These are phyloP conservation scores for Cryphonectria radicalis DNA, from an alignment of 2,329 filamentous ascomycete genomes.

Conservation along the genomic window DNA sequence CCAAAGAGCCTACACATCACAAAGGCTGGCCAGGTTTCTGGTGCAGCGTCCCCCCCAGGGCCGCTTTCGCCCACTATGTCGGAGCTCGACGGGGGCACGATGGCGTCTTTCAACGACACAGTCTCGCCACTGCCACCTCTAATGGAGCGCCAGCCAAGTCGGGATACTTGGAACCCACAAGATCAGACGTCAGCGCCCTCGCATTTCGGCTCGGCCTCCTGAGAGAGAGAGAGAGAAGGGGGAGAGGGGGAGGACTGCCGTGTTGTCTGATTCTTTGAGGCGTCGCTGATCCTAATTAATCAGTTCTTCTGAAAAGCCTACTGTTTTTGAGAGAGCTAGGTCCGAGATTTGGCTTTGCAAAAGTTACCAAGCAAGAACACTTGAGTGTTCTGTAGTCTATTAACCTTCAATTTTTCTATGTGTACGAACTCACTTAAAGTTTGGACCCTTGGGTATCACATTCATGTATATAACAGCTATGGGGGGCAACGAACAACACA, in stretches of 20 bases:
- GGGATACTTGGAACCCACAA: background rate
- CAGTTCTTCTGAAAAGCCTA: background rate
- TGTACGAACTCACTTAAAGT: background rate
- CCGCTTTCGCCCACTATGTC: conserved; percentile 7
- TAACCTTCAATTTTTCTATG: background rate
- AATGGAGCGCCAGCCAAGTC: background rate
- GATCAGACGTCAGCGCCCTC: background rate
- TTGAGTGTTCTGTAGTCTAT: background rate
- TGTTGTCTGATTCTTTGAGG: background rate
- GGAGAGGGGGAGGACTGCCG: background rate
- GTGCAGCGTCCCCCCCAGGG: background rate
- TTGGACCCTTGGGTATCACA: background rate
- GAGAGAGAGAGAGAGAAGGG: background rate
- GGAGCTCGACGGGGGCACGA: background rate
- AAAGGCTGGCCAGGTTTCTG: background rate
- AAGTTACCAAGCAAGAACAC: background rate
- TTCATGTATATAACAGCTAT: background rate
- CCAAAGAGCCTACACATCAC: too few relatives aligned
- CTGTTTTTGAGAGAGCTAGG: background rate
- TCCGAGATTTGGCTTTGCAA: background rate
- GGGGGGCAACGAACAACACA: background rate
- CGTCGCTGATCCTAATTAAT: background rate
- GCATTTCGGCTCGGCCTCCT: background rate
- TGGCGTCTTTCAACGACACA: background rate
- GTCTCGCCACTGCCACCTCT: background rate